These are phyloP conservation scores for Penicillium thymicola DNA, from an alignment of 2,329 filamentous ascomycete species.

Conservation along the genomic window DNA sequence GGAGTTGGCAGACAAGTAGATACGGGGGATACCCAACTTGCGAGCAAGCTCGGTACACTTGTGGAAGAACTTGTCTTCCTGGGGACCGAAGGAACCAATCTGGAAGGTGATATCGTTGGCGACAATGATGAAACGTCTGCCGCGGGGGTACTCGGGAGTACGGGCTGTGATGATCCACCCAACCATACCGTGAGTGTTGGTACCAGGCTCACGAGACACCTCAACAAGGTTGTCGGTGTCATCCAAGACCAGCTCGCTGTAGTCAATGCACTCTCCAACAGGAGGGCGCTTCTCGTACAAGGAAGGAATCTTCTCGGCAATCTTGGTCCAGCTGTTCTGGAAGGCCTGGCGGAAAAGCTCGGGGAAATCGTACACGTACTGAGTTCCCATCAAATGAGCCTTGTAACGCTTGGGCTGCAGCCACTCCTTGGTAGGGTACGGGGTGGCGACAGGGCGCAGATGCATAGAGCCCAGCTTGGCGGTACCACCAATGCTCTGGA, in stretches of 20 bases:
- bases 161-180: constrained; percentile 94
- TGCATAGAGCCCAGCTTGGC: constrained; percentile 96
- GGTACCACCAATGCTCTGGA: constrained; percentile 94
- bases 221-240: constrained; percentile 89
- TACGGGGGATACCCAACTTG: constrained; percentile 89
- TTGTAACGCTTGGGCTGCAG: constrained; percentile 99
- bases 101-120: constrained; percentile 99
- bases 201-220: constrained; percentile 90
- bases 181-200: constrained; percentile 97
- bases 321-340: constrained; percentile 87
- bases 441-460: constrained; percentile 81
- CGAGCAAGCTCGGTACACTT: constrained; percentile 97
- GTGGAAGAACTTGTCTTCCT: constrained; percentile 97
- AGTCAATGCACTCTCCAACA: constrained; percentile 87
- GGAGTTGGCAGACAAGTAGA: constrained; percentile 98
- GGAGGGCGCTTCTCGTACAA: constrained; percentile 78
- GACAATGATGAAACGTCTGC: constrained; percentile 89
- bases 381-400: constrained; percentile 97
- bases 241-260: constrained; percentile 90
- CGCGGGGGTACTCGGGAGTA: constrained; percentile 91
- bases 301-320: constrained; percentile 67
- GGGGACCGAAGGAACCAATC: constrained; percentile 95
- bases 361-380: constrained; percentile 99
- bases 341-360: constrained; percentile 98
- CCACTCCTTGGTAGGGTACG: constrained; percentile 97